Conservation (phyloP, 2,329 filamentous ascomycete genomes). For the Colletotrichum higginsianum region DNA sequence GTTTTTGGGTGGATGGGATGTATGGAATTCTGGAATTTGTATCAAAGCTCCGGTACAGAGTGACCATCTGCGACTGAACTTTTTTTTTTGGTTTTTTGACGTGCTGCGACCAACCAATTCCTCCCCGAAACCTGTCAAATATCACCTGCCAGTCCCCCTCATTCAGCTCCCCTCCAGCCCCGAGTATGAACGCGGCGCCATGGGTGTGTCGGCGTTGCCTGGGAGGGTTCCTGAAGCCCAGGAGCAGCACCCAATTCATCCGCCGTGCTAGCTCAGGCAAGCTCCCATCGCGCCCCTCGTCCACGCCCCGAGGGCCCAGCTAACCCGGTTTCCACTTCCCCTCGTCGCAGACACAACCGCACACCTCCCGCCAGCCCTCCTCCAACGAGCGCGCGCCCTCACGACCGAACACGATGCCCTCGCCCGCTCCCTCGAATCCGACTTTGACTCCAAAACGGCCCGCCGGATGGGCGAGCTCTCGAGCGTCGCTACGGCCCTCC, state of each 20-base stretch:
- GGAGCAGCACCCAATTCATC: conserved; percentile 49
- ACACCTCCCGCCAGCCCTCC: conserved; percentile 67
- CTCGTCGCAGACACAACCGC: conserved; percentile 47
- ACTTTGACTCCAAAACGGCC: conserved; percentile 71
- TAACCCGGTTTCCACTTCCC: conserved; percentile 21
- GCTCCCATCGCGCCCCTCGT: background rate
- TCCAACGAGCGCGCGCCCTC: conserved; percentile 72
- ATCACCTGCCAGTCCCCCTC: background rate
- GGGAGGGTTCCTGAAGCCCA: conserved; percentile 53
- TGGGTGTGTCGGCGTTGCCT: conserved; percentile 69
- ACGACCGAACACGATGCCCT: conserved; percentile 71
- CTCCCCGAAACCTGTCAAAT: too few relatives aligned
- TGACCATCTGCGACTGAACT: conserved; percentile 5
- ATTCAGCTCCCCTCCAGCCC: background rate
- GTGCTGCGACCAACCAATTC: background rate
- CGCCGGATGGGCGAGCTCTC: conserved; percentile 75
- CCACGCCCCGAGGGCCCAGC: conserved; percentile 15
- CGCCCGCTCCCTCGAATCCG: conserved; percentile 63
- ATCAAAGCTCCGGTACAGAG: conserved; percentile 20
- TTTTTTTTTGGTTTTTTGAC: conserved; percentile 1
- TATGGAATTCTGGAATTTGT: conserved; percentile 15
- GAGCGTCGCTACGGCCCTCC: conserved; percentile 69
- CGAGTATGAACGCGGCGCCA: conserved; percentile 58
- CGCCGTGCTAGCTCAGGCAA: conserved; percentile 60
- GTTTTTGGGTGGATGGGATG: background rate